These are phyloP conservation scores for Pseudopithomyces maydicus DNA, from an alignment of 2,329 filamentous ascomycete species.

Conservation along the genomic window DNA sequence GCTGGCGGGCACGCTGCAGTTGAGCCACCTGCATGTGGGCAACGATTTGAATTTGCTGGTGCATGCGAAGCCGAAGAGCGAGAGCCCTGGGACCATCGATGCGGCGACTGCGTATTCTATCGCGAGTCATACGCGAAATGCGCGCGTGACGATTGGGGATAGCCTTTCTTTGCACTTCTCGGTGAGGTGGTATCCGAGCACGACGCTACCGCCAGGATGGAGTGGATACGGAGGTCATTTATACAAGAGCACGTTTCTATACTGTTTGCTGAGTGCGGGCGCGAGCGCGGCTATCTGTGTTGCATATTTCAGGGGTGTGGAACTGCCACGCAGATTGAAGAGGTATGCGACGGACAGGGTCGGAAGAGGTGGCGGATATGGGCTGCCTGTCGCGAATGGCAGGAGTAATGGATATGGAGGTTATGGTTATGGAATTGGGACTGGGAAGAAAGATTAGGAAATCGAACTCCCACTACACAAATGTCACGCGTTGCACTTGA, in stretches of 20 bases:
- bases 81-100: constrained; percentile 75
- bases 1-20: constrained; percentile 84
- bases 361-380: constrained; percentile 37
- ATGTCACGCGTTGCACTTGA: background rate
- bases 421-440: constrained; percentile 51
- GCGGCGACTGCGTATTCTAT: constrained; percentile 87
- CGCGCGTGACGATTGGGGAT: constrained; percentile 84
- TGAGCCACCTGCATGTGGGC: constrained; percentile 83
- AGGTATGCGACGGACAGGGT: constrained; percentile 62
- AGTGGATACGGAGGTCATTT: constrained; percentile 57
- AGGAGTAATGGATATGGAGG: constrained; percentile 49
- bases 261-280: constrained; percentile 54
- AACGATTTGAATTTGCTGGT: constrained; percentile 89
- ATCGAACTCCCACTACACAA: background rate
- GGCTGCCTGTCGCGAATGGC: constrained; percentile 35
- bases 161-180: constrained; percentile 77
- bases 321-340: constrained; percentile 57
- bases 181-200: constrained; percentile 84
- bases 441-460: constrained; percentile 50
- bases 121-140: constrained; percentile 62
- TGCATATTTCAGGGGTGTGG: constrained; percentile 60
- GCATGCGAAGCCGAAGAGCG: constrained; percentile 64
- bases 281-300: constrained; percentile 58
- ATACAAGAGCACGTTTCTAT: constrained; percentile 55
- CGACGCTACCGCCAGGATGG: constrained; percentile 66